Base-by-base conservation (phyloP, 371 early-diverging fungal genomes). In the Blakeslea trispora region DNA sequence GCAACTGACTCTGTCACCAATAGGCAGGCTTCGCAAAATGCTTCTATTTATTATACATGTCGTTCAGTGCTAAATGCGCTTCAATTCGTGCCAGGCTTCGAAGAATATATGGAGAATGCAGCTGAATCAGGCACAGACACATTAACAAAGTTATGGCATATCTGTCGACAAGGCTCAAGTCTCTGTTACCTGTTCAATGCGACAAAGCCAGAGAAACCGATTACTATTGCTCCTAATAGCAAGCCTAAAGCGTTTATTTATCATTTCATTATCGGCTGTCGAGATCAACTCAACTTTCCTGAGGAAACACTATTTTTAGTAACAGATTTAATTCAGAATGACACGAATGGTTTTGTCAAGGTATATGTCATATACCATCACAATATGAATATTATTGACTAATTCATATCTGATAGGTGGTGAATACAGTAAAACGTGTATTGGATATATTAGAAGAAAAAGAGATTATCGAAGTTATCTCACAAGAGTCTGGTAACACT, bases 291-390 rank as follows among this genome's bases (percentile, higher is more conserved):
- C 22, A 74, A 79, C 11, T 77, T 93, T 53, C 46, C 64, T 19
- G 88, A 92, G 32, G 87, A 91, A 32, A 82, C 87, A 51, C 73
- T 91, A 41, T 94, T 96, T 59, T 83, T 92, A 21, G 87, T 96
- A 45, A 75, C 85, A 1, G 95, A 95, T 32, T 71, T 96, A 40
- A 92, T 84, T 63, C 89, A 91, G 63, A 94, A 97, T 60, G 95
- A 98, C 70, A 97, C 96, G 14, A 92, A 92, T 69, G 92, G 91
- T 42, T 92, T 96, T 69, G 91, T 96, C 52, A 97, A 94, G 86
- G 97, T 96, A 28, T 11, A 15, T 50, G 10, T n/a, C n/a, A n/a
- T n/a, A 37, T 35, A 50, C 35, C 22, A 50, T 17, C 41, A 15
- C 43, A 10, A 3, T 39, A 35, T 28, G 44, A 46, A 5, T 19